Base-by-base conservation (phyloP, 768 basidiomycete species). In the Thelephora ganbajun region DNA sequence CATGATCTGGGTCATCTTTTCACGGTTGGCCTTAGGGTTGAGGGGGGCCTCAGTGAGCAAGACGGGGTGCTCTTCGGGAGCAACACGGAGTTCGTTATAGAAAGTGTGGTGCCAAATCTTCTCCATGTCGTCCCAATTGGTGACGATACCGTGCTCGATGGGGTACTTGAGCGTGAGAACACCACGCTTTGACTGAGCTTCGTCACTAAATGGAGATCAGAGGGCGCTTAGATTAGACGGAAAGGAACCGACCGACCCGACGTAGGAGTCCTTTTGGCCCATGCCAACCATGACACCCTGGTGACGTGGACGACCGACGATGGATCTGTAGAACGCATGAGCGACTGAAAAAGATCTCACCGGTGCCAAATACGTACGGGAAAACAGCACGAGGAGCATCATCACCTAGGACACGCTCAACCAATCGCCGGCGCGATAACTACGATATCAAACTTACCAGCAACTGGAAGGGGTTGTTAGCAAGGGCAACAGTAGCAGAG, bases 311-410 rank as follows among this genome's bases (percentile, higher is more conserved):
- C 80, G 76, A 56, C 80, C 80, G 57, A 81, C 80, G 58, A 83
- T 81, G 33, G 80, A 81, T 23, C 69, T 71, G 52, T 16, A 51
- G 18, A 48, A 43, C 41, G 11, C n/a, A n/a, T 16, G 37, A 33
- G 11, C 7, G 14, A 43, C 41, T 34, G 11, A 16, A 13, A 16
- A 22, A 48, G 44, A 22, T n/a, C 14, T 30, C 26, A 34, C 43
- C 7, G 39, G 11, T 14, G 19, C 35, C 19, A 16, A 14, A 13
- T 23, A 77, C 90, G 57, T 68, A 96, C 89, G 91, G 91, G 70
- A 94, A 94, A 56, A 93, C 93, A 58, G 93, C 93, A 69, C 93
- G 87, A 56, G 93, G 93, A 55, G 93, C 93, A 71, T 97, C 93
- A 62, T 97, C 93, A 63, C 93, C 93, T 79, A 46, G 36, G 14